A percentile compares a stretch with the other conserved stretches of the same genome.
phyloP scores from a whole-genome alignment of 805 yeast genomes.

The Cyberlindnera samutprakarnensis region DNA sequence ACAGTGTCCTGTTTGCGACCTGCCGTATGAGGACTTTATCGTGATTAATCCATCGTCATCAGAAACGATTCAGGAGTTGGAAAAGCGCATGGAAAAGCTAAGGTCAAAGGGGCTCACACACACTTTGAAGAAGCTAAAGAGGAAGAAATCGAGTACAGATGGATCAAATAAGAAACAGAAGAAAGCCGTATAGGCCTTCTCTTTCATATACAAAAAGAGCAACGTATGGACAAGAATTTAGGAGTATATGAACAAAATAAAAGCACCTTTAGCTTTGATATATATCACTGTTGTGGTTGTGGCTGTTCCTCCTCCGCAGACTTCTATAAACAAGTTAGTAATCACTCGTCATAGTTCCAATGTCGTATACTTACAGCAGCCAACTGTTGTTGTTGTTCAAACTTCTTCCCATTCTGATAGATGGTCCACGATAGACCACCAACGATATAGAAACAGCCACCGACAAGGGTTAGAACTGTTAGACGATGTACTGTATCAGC shows the following conservation, averaged over 20 bases:
- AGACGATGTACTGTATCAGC: constrained; percentile 69
- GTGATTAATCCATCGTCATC: constrained; percentile 26
- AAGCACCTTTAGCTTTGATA: too few relatives aligned
- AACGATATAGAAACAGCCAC: constrained; percentile 43
- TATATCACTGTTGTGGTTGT: too few relatives aligned
- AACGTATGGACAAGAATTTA: too few relatives aligned
- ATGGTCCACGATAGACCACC: constrained; percentile 46
- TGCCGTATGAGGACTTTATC: constrained; percentile 27
- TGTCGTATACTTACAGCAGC: too few relatives aligned
- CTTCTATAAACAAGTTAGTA: too few relatives aligned
- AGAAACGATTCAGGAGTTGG: constrained; percentile 16
- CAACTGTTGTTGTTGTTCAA: constrained; percentile 38
- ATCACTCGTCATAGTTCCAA: too few relatives aligned
- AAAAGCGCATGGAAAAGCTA: constrained; percentile 21
- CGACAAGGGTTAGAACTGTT: constrained; percentile 60
- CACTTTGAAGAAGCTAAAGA: constrained; percentile 23
- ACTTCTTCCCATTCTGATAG: constrained; percentile 44
- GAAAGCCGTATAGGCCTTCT: too few relatives aligned
- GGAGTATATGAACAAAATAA: too few relatives aligned
- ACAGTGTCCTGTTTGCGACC: constrained; percentile 36
- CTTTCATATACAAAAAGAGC: too few relatives aligned
- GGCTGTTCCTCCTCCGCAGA: too few relatives aligned
- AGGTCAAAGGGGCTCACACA: constrained; percentile 26
- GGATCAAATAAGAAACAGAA: constrained; percentile 1
- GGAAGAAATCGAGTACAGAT: constrained; percentile 6